phyloP scores from a whole-genome alignment of 2,329 filamentous ascomycete genomes.

The Ophiostoma himal-ulmi region DNA sequence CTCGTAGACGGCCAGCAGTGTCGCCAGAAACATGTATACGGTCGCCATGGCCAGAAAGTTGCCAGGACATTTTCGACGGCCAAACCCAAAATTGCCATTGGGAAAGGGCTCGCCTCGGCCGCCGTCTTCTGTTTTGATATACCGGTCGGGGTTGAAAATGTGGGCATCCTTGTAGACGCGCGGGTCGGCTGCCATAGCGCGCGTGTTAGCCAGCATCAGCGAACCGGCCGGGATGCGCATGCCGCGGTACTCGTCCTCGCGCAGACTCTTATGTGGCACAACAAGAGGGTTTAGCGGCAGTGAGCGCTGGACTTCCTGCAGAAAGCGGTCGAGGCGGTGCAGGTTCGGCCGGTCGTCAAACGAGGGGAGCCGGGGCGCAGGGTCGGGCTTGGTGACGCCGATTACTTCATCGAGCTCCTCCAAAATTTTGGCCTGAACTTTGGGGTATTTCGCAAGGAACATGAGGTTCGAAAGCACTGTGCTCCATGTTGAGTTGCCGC shows the following conservation, averaged over 20 bases:
- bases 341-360: conserved; percentile 42
- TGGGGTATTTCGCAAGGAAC: conserved; percentile 39
- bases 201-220: conserved; percentile 39
- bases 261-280: conserved; percentile 49
- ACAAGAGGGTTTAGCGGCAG: conserved; percentile 43
- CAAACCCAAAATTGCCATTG: conserved; percentile 47
- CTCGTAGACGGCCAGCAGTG: conserved; percentile 34
- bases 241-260: conserved; percentile 52
- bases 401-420: conserved; percentile 44
- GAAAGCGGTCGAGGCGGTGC: conserved; percentile 41
- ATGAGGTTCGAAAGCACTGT: conserved; percentile 40
- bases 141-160: conserved; percentile 44
- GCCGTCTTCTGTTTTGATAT: conserved; percentile 25
- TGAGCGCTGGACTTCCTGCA: conserved; percentile 44
- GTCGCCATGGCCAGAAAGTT: conserved; percentile 44
- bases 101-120: conserved; percentile 41
- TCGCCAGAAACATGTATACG: conserved; percentile 39
- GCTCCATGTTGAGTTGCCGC: conserved; percentile 42
- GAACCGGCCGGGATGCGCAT: conserved; percentile 53
- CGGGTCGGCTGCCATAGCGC: conserved; percentile 42
- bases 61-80: conserved; percentile 46
- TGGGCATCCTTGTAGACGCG: conserved; percentile 39
- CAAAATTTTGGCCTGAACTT: conserved; percentile 43
- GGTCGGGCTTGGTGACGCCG: conserved; percentile 28
- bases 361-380: conserved; percentile 36